Evolutionary conservation across 192 early-diverging fungal species (phyloP).

Genomic region (Podila minutissima): DNA sequence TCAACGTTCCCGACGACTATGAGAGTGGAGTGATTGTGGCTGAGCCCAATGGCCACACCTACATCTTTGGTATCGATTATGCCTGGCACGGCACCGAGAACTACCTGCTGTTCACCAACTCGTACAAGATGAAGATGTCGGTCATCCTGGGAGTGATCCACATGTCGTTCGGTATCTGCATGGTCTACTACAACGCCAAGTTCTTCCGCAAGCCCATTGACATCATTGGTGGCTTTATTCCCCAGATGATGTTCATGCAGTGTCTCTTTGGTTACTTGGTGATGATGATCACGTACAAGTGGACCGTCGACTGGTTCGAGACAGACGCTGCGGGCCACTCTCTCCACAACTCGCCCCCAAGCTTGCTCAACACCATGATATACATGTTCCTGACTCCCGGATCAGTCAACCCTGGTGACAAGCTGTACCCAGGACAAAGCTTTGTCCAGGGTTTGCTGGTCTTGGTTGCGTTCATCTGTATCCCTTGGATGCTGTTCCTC

Average conservation of each 20-base stretch:
- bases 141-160: slow-evolving; percentile 96
- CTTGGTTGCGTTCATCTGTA: slow-evolving; percentile 84
- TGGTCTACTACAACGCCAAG: slow-evolving; percentile 90
- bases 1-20: slow-evolving; percentile 61
- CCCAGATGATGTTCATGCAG: slow-evolving; percentile 94
- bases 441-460: slow-evolving; percentile 84
- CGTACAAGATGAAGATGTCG: slow-evolving; percentile 99
- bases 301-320: slow-evolving; percentile 91
- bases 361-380: slow-evolving; percentile 97
- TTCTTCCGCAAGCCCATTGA: slow-evolving; percentile 86
- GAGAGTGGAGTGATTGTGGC: slow-evolving; percentile 68
- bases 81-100: slow-evolving; percentile 95
- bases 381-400: slow-evolving; percentile 99
- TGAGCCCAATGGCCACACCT: slow-evolving; percentile 60
- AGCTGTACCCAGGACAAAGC: slow-evolving; percentile 88
- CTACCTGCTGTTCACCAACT: slow-evolving; percentile 94
- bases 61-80: slow-evolving; percentile 47
- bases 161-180: slow-evolving; percentile 94
- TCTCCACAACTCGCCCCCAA: slow-evolving; percentile 83
- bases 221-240: slow-evolving; percentile 90
- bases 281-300: slow-evolving; percentile 94
- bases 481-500: slow-evolving; percentile 97
- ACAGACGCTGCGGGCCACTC: slow-evolving; percentile 69
- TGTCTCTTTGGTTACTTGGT: slow-evolving; percentile 96
- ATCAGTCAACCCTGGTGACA: slow-evolving; percentile 68